Percentiles rank a stretch among this genome's conserved stretches.
Conservation (phyloP, 2,329 filamentous ascomycete genomes). For the Mycosphaerella sp. region DNA sequence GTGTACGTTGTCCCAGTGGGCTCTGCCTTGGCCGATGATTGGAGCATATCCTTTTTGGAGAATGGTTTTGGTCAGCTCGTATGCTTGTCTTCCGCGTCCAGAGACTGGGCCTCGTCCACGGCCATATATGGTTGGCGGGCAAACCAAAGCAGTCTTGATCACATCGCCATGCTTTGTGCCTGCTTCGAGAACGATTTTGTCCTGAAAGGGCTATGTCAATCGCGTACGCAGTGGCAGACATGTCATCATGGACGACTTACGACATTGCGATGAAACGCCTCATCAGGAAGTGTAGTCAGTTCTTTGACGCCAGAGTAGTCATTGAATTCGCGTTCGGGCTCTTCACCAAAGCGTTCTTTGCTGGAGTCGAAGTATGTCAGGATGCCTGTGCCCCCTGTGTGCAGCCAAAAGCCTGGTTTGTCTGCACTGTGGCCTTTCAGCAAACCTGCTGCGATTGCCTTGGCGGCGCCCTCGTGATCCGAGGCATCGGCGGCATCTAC, state of each 20-base stretch:
- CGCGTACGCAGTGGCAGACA: not conserved
- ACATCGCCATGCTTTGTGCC: conserved; percentile 41
- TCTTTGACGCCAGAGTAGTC: conserved; percentile 55
- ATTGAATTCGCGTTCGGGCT: conserved; percentile 44
- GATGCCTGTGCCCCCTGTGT: conserved; percentile 54
- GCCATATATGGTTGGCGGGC: conserved; percentile 50
- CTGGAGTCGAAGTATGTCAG: conserved; percentile 48
- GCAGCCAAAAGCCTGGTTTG: conserved; percentile 40
- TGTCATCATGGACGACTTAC: not conserved
- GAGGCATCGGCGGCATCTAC: conserved; percentile 41
- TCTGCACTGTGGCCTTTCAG: conserved; percentile 40
- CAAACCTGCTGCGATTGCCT: conserved; percentile 50
- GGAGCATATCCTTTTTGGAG: conserved; percentile 51
- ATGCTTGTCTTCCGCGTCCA: conserved; percentile 52
- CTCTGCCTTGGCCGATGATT: conserved; percentile 52
- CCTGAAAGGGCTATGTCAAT: conserved; percentile 29
- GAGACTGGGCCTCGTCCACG: conserved; percentile 50
- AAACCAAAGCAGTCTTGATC: conserved; percentile 59
- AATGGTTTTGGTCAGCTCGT: conserved; percentile 48
- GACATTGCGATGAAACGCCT: conserved; percentile 59
- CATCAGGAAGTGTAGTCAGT: conserved; percentile 49
- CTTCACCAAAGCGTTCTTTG: conserved; percentile 44
- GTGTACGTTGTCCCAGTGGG: conserved; percentile 53
- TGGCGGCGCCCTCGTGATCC: conserved; percentile 44
- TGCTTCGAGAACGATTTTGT: conserved; percentile 58